A percentile compares a stretch with the other conserved stretches of the same genome.
Conservation (phyloP, 208 protist genomes). For the Herpetomonas tarakana region DNA sequence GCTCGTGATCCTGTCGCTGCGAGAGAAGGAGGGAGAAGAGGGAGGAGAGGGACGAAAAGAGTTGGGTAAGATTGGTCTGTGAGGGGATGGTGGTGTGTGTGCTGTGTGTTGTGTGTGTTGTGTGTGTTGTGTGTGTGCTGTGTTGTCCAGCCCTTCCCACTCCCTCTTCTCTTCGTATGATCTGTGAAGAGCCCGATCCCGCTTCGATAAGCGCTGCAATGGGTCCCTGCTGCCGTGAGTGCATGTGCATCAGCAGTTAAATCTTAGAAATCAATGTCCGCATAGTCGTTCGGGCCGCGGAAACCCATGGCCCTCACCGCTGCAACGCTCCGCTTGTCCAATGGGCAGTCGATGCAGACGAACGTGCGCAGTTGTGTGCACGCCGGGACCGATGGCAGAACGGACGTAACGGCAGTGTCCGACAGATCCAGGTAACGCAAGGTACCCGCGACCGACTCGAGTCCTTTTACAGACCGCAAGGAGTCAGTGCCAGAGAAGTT, state of each 20-base stretch:
- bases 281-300: not conserved
- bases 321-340: not conserved
- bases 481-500: not conserved
- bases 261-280: too few relatives aligned
- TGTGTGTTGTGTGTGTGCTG: too few relatives aligned
- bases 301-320: not conserved
- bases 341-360: not conserved
- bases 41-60: constrained; percentile 1
- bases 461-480: not conserved
- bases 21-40: not conserved
- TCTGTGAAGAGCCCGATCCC: too few relatives aligned
- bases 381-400: not conserved
- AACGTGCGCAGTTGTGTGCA: not conserved
- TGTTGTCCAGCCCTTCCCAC: too few relatives aligned
- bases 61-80: too few relatives aligned
- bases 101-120: too few relatives aligned
- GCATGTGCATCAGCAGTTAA: too few relatives aligned
- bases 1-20: not conserved
- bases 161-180: too few relatives aligned
- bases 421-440: not conserved
- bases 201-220: too few relatives aligned
- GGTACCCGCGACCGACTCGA: not conserved
- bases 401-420: not conserved
- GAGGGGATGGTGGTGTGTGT: too few relatives aligned
- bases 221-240: too few relatives aligned